These are phyloP conservation scores for Rubroboletus satanas DNA, from an alignment of 768 basidiomycete genomes.

Conservation along the genomic window DNA sequence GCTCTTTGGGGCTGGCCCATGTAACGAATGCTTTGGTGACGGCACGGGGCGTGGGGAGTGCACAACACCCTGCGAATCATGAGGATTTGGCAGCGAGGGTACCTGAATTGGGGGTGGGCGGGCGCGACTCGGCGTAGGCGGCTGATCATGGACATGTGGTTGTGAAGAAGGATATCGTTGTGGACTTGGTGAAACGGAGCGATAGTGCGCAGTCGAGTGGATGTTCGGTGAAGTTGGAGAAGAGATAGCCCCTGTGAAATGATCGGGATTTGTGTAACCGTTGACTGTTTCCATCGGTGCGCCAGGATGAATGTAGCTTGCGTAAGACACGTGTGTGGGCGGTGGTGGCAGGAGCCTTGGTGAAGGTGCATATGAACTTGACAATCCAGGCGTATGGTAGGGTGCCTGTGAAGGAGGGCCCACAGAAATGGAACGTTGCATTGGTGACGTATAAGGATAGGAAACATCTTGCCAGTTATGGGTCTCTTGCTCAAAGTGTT, in stretches of 20 bases:
- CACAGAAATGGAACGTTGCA: conserved; percentile 53
- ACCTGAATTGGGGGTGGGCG: conserved; percentile 25
- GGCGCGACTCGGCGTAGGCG: conserved; percentile 4
- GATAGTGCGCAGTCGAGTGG: conserved; percentile 50
- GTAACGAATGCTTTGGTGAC: conserved; percentile 57
- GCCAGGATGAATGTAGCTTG: conserved; percentile 15
- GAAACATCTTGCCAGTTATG: conserved; percentile 17
- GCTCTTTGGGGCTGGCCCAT: conserved; percentile 25
- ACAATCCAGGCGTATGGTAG: conserved; percentile 36
- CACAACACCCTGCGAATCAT: conserved; percentile 38
- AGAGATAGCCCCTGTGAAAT: conserved; percentile 59
- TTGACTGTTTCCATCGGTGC: conserved; percentile 13
- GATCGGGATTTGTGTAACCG: conserved; percentile 39
- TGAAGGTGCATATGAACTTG: conserved; percentile 21
- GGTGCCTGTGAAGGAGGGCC: conserved; percentile 35
- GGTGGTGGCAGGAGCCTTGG: conserved; percentile 28
- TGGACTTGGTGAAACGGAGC: conserved; percentile 59
- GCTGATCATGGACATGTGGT: conserved; percentile 6
- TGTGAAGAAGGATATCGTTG: conserved; percentile 47
- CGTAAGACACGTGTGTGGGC: conserved; percentile 24
- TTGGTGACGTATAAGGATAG: conserved; percentile 35
- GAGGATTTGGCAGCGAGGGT: conserved; percentile 26
- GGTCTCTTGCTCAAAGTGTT: conserved; percentile 6
- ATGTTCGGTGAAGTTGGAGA: conserved; percentile 58
- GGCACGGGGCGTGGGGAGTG: conserved; percentile 67